Conservation (phyloP, 257 asterid species). For the Mitragyna speciosa region DNA sequence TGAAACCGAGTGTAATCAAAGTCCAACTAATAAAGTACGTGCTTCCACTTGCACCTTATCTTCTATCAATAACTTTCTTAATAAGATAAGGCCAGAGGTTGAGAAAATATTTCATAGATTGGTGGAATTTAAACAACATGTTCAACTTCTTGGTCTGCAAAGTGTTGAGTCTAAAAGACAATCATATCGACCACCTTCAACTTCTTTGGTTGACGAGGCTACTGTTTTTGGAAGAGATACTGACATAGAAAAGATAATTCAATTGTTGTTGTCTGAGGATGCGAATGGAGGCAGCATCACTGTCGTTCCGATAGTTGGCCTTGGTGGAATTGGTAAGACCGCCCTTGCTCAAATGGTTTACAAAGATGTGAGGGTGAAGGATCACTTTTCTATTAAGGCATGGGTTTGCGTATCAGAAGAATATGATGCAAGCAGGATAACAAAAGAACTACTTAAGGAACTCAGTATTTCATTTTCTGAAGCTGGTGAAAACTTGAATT, state of each 20-base stretch:
- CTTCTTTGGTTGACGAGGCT: slow-evolving; percentile 18
- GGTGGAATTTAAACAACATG: slow-evolving; percentile 7
- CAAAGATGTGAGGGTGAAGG: slow-evolving; percentile 35
- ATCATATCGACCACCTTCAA: slow-evolving; percentile 7
- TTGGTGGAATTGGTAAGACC: slow-evolving; percentile 15
- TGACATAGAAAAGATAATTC: slow-evolving; percentile 18
- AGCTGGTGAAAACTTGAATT: slow-evolving; percentile 38
- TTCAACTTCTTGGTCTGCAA: slow-evolving; percentile 1
- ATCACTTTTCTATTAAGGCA: slow-evolving; percentile 36
- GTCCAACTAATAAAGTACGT: neutral
- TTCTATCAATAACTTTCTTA: neutral
- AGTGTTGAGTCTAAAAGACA: neutral
- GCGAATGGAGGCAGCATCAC: neutral
- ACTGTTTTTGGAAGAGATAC: neutral
- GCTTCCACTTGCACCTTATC: neutral
- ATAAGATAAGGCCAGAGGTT: slow-evolving; percentile 1
- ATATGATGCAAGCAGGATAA: slow-evolving; percentile 45
- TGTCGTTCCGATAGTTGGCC: slow-evolving; percentile 24
- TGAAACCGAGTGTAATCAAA: slow-evolving; percentile 2
- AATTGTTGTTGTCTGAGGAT: slow-evolving; percentile 3
- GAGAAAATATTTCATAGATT: slow-evolving; percentile 11
- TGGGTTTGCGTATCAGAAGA: slow-evolving; percentile 56
- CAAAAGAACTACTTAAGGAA: slow-evolving; percentile 25
- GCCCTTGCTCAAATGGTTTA: slow-evolving; percentile 50
- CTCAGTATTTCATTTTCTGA: slow-evolving; percentile 33